Evolutionary conservation across 768 basidiomycete species (phyloP), one percentile per base, ranked within the genome.

Genomic region (Boletellus emodensis): DNA sequence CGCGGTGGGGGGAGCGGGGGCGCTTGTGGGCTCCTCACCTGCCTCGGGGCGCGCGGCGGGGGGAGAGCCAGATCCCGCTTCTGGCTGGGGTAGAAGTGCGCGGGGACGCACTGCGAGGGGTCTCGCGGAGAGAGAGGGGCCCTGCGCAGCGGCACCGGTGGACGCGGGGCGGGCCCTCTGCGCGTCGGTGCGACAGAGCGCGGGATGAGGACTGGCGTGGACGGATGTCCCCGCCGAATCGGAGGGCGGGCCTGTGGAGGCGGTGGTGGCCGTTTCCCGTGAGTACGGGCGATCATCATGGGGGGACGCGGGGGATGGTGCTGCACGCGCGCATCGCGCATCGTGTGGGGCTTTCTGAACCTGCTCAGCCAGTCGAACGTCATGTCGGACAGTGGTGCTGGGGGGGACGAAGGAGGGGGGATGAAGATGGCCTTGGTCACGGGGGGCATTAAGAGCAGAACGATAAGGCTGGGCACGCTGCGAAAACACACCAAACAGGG

Each of bases 381-480:
- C 64, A 65, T 64, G 41, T 50, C 24, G 4, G 24, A 20, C 24
- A 7, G 24, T n/a, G 41, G 41, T 12, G 24, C 47, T 54, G 57
- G 51, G 49, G 45, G 54, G 53, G 34, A 46, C 18, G 58, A 49
- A 32, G 51, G 22, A 41, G 48, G 34, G 51, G 26, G 43, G 45
- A 41, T 51, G 47, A 15, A 44, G 47, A 24, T 11, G 15, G 28
- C 32, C 45, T 32, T 36, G 24, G 32, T 65, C 53, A 56, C 51
- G 50, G 45, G 41, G 56, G 65, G 48, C 53, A 61, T 67, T 65
- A 66, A 65, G 61, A 66, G 62, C 52, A 40, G 37, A 37, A 48
- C 51, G 62, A 67, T 66, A 66, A 67, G 65, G 37, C 58, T 54
- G 52, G 61, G 49, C 54, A 52, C 57, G 51, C 54, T 54, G 60